Conservation (phyloP, 257 asterid genomes). For the Penstemon davidsonii region DNA sequence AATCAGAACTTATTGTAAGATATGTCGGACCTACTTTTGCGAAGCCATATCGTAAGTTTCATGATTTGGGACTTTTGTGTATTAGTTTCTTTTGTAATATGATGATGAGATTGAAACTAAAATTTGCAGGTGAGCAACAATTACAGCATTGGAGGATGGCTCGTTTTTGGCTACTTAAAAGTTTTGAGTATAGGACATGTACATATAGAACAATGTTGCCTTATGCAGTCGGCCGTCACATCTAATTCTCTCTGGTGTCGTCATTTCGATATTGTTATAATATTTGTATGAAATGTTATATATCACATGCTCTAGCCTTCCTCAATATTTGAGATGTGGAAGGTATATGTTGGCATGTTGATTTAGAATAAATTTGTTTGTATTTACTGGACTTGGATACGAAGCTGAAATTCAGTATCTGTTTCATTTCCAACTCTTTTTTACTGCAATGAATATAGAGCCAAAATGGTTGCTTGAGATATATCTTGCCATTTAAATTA, state of each 20-base stretch:
- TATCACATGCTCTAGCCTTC: conserved; percentile 33
- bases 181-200: conserved; percentile 17
- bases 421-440: not conserved
- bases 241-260: conserved; percentile 21
- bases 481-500: too few relatives aligned
- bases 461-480: not conserved
- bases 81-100: not conserved
- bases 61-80: not conserved
- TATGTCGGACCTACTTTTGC: conserved; percentile 29
- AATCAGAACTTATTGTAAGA: conserved; percentile 27
- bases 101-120: conserved; percentile 10
- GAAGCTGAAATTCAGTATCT: conserved; percentile 6
- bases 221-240: conserved; percentile 13
- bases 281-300: conserved; percentile 18
- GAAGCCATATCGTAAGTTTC: conserved; percentile 35
- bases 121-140: conserved; percentile 35
- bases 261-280: conserved; percentile 9
- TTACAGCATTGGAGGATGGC: conserved; percentile 20
- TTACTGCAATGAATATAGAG: not conserved
- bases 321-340: conserved; percentile 42
- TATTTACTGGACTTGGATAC: conserved; percentile 18
- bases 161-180: not conserved
- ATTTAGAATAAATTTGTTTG: conserved; percentile 18
- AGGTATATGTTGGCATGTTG: conserved; percentile 30
- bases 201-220: conserved; percentile 11